phyloP scores from a whole-genome alignment of 2,329 filamentous ascomycete species.

The Teratosphaeria zuluensis region DNA sequence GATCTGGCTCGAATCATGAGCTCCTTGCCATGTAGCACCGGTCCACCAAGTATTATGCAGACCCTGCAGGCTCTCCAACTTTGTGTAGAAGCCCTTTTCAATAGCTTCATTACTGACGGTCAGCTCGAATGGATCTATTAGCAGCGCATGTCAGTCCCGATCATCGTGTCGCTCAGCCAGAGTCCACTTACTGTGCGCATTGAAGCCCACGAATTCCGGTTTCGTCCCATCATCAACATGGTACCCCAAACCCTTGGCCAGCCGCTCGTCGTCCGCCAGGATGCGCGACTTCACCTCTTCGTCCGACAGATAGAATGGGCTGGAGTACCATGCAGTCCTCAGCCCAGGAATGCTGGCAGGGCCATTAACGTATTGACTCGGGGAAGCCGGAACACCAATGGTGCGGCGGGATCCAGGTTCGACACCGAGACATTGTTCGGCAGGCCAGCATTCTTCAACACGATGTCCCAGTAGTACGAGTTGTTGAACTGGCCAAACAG shows the following conservation, averaged over 20 bases:
- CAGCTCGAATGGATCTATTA: slow-evolving; percentile 11
- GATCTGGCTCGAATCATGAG: slow-evolving; percentile 22
- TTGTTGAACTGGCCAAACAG: slow-evolving; percentile 5
- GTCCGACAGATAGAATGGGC: slow-evolving; percentile 6
- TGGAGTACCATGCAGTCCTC: slow-evolving; percentile 7
- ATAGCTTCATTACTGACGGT: slow-evolving; percentile 13
- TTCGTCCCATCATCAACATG: background rate
- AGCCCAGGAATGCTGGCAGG: slow-evolving; percentile 4
- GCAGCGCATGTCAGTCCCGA: background rate
- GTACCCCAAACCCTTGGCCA: slow-evolving; percentile 1
- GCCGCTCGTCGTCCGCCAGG: slow-evolving; percentile 1
- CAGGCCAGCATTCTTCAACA: slow-evolving; percentile 12
- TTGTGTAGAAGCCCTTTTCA: slow-evolving; percentile 15
- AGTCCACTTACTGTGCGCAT: slow-evolving; percentile 2
- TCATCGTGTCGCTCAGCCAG: background rate
- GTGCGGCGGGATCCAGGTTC: slow-evolving; percentile 8
- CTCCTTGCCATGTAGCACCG: slow-evolving; percentile 17
- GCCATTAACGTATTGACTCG: slow-evolving; percentile 7
- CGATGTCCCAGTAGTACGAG: slow-evolving; percentile 13
- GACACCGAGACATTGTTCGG: slow-evolving; percentile 10
- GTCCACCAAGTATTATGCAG: slow-evolving; percentile 16
- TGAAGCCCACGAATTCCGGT: slow-evolving; percentile 1
- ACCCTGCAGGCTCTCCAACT: slow-evolving; percentile 16
- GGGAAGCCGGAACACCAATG: slow-evolving; percentile 11
- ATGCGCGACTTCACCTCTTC: slow-evolving; percentile 8